Conservation (phyloP, 345 rosid species). For the Brassica nigra region DNA sequence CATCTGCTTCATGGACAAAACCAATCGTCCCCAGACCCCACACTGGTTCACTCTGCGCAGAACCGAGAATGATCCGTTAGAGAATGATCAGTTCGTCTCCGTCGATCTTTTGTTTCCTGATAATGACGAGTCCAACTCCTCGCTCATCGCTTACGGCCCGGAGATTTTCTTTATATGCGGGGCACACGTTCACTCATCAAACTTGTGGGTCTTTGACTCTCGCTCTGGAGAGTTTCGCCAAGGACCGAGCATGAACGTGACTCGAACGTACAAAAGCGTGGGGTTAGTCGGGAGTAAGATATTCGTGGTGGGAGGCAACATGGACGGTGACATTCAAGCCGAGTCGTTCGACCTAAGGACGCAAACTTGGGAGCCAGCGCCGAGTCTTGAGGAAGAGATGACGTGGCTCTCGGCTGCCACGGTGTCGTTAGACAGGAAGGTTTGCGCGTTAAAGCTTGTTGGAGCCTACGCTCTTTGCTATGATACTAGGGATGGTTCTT, state of each 20-base stretch:
- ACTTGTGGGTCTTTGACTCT: not conserved
- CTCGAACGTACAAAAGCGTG: not conserved
- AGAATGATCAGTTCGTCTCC: not conserved
- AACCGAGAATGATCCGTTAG: not conserved
- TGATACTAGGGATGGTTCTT: conserved; percentile 26
- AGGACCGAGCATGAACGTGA: not conserved
- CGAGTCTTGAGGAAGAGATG: not conserved
- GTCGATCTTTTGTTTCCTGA: not conserved
- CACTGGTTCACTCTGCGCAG: conserved; percentile 14
- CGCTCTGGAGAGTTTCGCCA: not conserved
- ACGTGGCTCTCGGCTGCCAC: not conserved
- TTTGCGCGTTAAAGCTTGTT: not conserved
- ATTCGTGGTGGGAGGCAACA: not conserved
- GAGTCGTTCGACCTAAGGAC: conserved; percentile 1
- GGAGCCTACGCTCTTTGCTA: not conserved
- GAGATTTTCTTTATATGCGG: conserved; percentile 14
- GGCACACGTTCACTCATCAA: not conserved
- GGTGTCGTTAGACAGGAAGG: conserved; percentile 1
- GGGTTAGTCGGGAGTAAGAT: not conserved
- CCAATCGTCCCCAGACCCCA: not conserved
- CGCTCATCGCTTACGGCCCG: not conserved
- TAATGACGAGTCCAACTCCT: not conserved
- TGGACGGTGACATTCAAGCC: not conserved
- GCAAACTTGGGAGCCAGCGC: conserved; percentile 12
- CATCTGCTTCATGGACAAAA: not conserved